phyloP scores from a whole-genome alignment of 768 basidiomycete genomes.

The Ramaria sp. region DNA sequence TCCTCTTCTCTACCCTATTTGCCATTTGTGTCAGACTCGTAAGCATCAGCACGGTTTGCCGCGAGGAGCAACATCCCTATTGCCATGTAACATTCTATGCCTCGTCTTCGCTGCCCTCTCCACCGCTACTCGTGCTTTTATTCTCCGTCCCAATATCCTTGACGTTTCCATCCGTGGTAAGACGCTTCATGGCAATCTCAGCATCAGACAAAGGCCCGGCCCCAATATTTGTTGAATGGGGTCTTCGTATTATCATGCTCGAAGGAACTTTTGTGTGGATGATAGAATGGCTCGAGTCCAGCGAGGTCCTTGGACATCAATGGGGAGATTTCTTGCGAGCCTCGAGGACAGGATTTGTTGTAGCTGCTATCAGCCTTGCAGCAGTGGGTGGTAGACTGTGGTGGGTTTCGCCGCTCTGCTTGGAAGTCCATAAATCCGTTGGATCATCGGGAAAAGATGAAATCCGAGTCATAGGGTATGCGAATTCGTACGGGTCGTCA shows the following conservation, averaged over 20 bases:
- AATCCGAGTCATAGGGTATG: conserved; percentile 67
- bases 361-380: conserved; percentile 30
- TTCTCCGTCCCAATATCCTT: conserved; percentile 47
- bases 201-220: conserved; percentile 68
- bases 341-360: conserved; percentile 42
- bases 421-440: conserved; percentile 40
- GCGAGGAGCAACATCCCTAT: conserved; percentile 89
- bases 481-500: conserved; percentile 82
- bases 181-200: conserved; percentile 49
- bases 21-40: conserved; percentile 65
- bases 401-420: conserved; percentile 63
- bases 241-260: conserved; percentile 48
- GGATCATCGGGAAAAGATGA: conserved; percentile 20
- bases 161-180: conserved; percentile 44
- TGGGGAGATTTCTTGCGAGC: conserved; percentile 36
- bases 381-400: conserved; percentile 48
- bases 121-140: conserved; percentile 47
- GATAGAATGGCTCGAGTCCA: conserved; percentile 67
- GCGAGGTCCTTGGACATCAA: conserved; percentile 30
- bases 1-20: conserved; percentile 59
- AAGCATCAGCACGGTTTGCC: conserved; percentile 73
- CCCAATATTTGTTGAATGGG: conserved; percentile 43
- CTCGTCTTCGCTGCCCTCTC: conserved; percentile 54
- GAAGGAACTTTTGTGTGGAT: conserved; percentile 64
- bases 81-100: conserved; percentile 87